Percentiles rank a stretch among this genome's conserved stretches.
phyloP scores from a whole-genome alignment of 2,329 filamentous ascomycete genomes.

The Paracamarosporium sp. region DNA sequence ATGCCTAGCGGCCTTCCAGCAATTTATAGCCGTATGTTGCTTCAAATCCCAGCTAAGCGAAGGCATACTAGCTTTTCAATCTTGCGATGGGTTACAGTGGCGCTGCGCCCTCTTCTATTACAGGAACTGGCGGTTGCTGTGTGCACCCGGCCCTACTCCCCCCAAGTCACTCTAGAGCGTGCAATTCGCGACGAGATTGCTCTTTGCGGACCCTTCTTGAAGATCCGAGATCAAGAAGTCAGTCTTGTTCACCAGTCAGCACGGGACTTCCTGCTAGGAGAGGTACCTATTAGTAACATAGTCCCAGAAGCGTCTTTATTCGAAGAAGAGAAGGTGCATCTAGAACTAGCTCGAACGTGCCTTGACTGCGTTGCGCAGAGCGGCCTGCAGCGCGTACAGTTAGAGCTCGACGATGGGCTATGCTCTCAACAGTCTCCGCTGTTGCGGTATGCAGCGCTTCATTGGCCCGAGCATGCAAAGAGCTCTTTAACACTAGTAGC shows the following conservation, averaged over 20 bases:
- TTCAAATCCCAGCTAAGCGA: conserved; percentile 23
- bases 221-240: conserved; percentile 25
- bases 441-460: conserved; percentile 8
- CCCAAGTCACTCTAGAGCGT: conserved; percentile 17
- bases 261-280: conserved; percentile 34
- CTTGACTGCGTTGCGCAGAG: conserved; percentile 13
- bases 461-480: conserved; percentile 16
- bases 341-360: conserved; percentile 11
- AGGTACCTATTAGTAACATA: not conserved
- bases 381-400: not conserved
- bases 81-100: conserved; percentile 35
- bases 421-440: conserved; percentile 2
- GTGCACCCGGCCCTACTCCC: conserved; percentile 6
- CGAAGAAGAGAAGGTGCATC: conserved; percentile 4
- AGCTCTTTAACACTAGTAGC: conserved; percentile 7
- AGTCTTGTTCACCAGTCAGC: conserved; percentile 37
- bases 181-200: conserved; percentile 20
- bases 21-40: conserved; percentile 37
- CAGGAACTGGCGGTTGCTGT: conserved; percentile 28
- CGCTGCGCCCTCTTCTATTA: conserved; percentile 32
- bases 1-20: conserved; percentile 31
- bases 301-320: conserved; percentile 15
- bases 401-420: not conserved
- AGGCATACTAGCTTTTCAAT: conserved; percentile 23
- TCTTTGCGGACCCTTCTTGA: conserved; percentile 26